Conservation (phyloP, 305 asterid genomes). For the Fraxinus nigra region DNA sequence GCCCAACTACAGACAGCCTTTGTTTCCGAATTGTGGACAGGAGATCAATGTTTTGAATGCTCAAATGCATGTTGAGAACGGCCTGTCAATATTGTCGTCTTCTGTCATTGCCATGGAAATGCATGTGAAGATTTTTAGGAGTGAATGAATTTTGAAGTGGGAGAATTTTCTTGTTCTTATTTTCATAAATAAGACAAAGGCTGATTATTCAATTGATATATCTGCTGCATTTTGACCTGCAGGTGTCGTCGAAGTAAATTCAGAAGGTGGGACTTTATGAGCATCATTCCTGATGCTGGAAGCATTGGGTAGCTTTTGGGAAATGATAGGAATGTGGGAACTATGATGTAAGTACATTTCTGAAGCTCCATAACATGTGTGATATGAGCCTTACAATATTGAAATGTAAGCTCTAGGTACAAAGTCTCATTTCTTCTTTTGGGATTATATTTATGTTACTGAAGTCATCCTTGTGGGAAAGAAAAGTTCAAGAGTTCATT, state of each 20-base stretch:
- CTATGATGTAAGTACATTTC: background rate
- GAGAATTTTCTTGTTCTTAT: background rate
- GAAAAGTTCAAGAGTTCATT: background rate
- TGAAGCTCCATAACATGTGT: background rate
- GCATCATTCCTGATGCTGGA: background rate
- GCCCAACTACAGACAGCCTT: background rate
- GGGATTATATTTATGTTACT: background rate
- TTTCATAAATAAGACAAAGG: background rate
- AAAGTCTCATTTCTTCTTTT: background rate
- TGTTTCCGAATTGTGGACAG: background rate
- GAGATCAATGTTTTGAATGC: background rate
- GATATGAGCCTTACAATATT: background rate
- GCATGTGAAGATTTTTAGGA: background rate
- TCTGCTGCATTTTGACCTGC: background rate
- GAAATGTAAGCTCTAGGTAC: background rate
- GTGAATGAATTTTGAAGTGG: background rate
- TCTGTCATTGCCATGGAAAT: background rate
- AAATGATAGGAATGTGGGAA: background rate
- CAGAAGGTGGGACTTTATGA: background rate
- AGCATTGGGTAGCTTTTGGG: background rate
- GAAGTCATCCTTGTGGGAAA: background rate
- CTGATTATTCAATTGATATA: background rate
- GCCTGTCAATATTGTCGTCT: background rate
- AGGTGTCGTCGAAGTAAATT: background rate
- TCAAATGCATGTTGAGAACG: background rate